Evolutionary conservation across 164 flowering plant species (phyloP), one percentile per base, ranked within the genome.

Genomic region (Malania oleifera): DNA sequence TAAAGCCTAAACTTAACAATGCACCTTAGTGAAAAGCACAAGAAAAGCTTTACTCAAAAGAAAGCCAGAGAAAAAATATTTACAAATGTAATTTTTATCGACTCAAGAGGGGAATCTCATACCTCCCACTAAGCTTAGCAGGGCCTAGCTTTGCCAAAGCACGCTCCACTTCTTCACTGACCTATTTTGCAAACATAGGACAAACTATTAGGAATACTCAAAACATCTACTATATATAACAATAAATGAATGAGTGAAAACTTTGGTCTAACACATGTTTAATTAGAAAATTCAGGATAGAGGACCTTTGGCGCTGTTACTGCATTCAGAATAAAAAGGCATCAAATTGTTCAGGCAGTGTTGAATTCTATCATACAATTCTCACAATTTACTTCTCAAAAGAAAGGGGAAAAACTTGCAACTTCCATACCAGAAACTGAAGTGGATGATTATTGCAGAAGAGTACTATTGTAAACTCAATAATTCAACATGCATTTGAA

Each of bases 151-250:
- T 90, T 59, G 96, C 82, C 64, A 90, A 71, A 50, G 97, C 99
- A 60, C 95, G 95, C 60, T 93, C 99, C 50, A 93, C 87, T 75
- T 86, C 97, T 74, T 93, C 99, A 60, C 97, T 85, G 6, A 90
- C 97, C 99, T 93, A 80, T 52, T 72, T 18, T 55, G 44, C 60
- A 57, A 9, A 54, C 20, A 43, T 17, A 39, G 67, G 20, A 52
- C 12, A 11, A 45, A 34, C 1, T 3, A 18, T 26, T 20, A 43
- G 44, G 45, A 44, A 18, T 27, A 58, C n/a, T 23, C 15, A 23
- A 43, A 23, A 25, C 45, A 56, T 20, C 18, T n/a, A n/a, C n/a
- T n/a, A n/a, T n/a, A n/a, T n/a, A n/a, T n/a, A n/a, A n/a, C n/a
- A n/a, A n/a, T n/a, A n/a, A n/a, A n/a, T n/a, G n/a, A n/a, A 39